Evolutionary conservation across 1,139 yeast species (phyloP), one percentile per base, ranked within the genome.

Genomic region (Candida sp.): DNA sequence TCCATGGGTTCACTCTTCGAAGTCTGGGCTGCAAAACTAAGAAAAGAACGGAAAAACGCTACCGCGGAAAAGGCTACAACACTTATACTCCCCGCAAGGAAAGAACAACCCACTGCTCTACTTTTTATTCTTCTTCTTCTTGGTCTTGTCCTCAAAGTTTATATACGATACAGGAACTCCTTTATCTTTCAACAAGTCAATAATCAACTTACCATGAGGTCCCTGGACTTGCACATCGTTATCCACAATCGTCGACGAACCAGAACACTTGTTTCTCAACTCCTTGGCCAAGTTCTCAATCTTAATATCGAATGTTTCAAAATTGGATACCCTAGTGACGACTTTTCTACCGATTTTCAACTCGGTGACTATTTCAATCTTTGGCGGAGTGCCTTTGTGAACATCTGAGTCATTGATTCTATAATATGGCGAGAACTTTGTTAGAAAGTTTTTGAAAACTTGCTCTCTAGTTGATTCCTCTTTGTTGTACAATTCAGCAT

Each of bases 311-410:
- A 84, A 94, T 4, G 75, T 73, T 57, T 90, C 97, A 57, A 89
- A 78, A 54, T 90, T 87, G 27, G 81, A 73, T 0, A 93, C 81
- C 45, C 85, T 77, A 0, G 98, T 93, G 22, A 91, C 82, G 5
- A 87, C 78, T 64, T 92, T 93, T 53, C 96, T 78, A 0, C 98
- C 97, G 52, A 90, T 86, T 58, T 90, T 88, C 58, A 85, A 80
- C 66, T 90, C 96, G 7, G 93, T 86, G 7, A 84, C 70, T 22
- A 94, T 81, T 39, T 78, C 70, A 32, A 94, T 79, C 44, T 75
- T 80, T 7, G 97, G 97, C 1, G 88, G 77, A 2, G 73, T 70
- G 1, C 98, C 98, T 58, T 80, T 88, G 32, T 54, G 45, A 3
- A 67, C 50, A 6, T 57, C 57, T 1, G 59, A 49, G 5, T 68